These are phyloP conservation scores for Mycena vitilis DNA, from an alignment of 768 basidiomycete species.

Conservation along the genomic window DNA sequence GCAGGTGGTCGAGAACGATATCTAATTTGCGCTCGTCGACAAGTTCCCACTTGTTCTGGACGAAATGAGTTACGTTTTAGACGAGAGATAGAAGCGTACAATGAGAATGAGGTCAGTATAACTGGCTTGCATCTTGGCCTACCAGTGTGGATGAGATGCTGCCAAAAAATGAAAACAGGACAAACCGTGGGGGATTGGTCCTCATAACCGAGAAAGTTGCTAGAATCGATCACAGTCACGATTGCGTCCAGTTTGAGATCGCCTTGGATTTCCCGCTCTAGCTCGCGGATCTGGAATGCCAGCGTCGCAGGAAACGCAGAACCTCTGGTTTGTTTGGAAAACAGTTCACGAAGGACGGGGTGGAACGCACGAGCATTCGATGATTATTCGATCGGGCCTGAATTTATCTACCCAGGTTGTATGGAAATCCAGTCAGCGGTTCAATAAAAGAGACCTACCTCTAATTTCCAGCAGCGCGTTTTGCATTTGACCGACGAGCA, in stretches of 20 bases:
- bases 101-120: conserved; percentile 94
- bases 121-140: conserved; percentile 92
- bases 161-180: neutral
- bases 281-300: conserved; percentile 92
- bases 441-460: conserved; percentile 53
- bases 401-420: conserved; percentile 69
- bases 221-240: conserved; percentile 90
- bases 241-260: conserved; percentile 91
- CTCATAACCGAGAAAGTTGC: conserved; percentile 94
- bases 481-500: conserved; percentile 95
- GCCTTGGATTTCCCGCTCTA: conserved; percentile 80
- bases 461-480: conserved; percentile 89
- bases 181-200: conserved; percentile 81
- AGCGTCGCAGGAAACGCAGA: conserved; percentile 96
- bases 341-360: neutral
- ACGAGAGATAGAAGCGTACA: conserved; percentile 54
- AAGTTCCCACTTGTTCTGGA: conserved; percentile 91
- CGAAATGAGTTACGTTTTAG: conserved; percentile 3
- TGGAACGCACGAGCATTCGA: conserved; percentile 89
- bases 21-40: conserved; percentile 84
- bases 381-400: conserved; percentile 90
- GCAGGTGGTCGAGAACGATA: conserved; percentile 85
- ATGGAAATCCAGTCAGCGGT: conserved; percentile 4
- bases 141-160: neutral
- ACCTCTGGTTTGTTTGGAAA: conserved; percentile 62